Percentiles rank a stretch among this genome's conserved stretches.
phyloP scores from a whole-genome alignment of 2,329 filamentous ascomycete genomes.

The Graphilbum sp. region DNA sequence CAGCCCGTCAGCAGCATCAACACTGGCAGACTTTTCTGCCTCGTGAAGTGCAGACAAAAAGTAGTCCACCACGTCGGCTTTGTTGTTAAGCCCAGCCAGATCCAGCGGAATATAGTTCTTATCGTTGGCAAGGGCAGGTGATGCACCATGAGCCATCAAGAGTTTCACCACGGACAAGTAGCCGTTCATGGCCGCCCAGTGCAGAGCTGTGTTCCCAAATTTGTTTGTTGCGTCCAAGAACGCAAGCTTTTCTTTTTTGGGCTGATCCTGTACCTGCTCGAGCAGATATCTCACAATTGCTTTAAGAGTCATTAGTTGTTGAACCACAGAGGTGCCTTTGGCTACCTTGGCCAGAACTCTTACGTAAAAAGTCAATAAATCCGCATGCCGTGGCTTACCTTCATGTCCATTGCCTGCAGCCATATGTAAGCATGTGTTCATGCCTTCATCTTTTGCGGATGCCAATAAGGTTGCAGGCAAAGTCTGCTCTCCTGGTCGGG shows the following conservation, averaged over 20 bases:
- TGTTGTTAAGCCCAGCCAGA: constrained; percentile 53
- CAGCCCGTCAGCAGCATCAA: background rate
- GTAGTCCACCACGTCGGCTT: constrained; percentile 47
- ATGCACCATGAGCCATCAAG: constrained; percentile 60
- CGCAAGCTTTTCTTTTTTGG: constrained; percentile 24
- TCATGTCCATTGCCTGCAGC: constrained; percentile 78
- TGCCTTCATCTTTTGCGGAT: constrained; percentile 55
- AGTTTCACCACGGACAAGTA: constrained; percentile 67
- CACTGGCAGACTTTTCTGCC: constrained; percentile 12
- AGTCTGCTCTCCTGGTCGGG: constrained; percentile 40
- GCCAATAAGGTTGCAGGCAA: constrained; percentile 45
- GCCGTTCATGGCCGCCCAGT: constrained; percentile 87
- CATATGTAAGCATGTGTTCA: constrained; percentile 79
- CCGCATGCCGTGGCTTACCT: no score
- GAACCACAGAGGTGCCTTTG: no score
- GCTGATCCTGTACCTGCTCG: constrained; percentile 22
- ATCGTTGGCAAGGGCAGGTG: constrained; percentile 62
- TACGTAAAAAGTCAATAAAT: no score
- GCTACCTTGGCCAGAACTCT: no score
- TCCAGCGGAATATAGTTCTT: constrained; percentile 71
- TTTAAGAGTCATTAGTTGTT: constrained; percentile 10
- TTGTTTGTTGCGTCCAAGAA: constrained; percentile 58
- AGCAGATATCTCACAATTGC: constrained; percentile 29
- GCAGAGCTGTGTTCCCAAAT: constrained; percentile 77
- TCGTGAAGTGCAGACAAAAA: constrained; percentile 29